Evolutionary conservation across 1,284 basidiomycete species (phyloP), one percentile per base, ranked within the genome.

Genomic region (Sanghuangporus sanghuang): DNA sequence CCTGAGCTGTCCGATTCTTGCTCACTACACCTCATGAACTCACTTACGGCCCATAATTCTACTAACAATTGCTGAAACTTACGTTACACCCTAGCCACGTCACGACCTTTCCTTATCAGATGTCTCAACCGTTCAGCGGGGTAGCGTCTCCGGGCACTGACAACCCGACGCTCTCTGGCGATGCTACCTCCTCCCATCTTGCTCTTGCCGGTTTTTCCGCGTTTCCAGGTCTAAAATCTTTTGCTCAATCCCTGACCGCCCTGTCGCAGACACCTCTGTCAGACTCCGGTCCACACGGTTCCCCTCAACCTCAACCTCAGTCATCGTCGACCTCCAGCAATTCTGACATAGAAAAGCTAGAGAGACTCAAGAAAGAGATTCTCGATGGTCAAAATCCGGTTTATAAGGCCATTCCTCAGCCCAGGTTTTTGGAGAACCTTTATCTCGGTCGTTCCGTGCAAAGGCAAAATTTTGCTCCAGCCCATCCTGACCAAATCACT

Each of bases 361-460:
- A 90, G 73, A 83, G 83, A 62, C 82, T 91, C 71, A 91, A 91
- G 73, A 76, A 83, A 44, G 77, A 82, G 61, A 90, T 91, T 73
- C 87, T 85, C 70, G 81, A 77, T 46, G 83, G 83, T 61, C 88
- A 91, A 69, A 89, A 91, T 71, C 82, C 86, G 60, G 76, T 85
- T 67, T 91, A 84, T 70, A 81, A 82, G 42, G 81, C 88, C 35
- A 71, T 82, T 59, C 87, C 89, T 46, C 81, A 85, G 66, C 89
- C 89, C 49, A 76, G 77, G 36, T 81, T 80, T 61, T 81, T 91
- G 54, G 85, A 83, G 49, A 79, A 77, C 64, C 75, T 89, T 64
- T 90, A 86, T 73, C 74, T 83, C 64, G 88, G 88, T 56, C 76
- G 79, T 39, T 35, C 68, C 5, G 44, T 48, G 3, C 65, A 66